A percentile compares a stretch with the other conserved stretches of the same genome.
Evolutionary conservation across 164 flowering plant genomes (phyloP).

Genomic region (Piper longum): DNA sequence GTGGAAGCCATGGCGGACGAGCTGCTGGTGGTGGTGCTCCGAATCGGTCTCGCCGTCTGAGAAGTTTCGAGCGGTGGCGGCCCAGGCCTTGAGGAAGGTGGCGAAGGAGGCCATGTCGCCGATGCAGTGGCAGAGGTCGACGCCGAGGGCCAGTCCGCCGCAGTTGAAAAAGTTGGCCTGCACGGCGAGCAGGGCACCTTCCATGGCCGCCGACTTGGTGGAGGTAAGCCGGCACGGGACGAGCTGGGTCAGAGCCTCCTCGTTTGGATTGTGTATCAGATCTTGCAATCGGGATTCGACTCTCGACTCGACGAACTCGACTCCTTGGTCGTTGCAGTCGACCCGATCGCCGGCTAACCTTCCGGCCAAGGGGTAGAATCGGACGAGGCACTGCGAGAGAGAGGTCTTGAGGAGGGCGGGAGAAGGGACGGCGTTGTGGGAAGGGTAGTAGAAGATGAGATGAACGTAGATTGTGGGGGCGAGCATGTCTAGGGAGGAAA

Average conservation of each 20-base stretch:
- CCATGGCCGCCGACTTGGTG: not conserved
- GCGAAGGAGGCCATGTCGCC: constrained; percentile 25
- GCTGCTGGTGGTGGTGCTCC: not conserved
- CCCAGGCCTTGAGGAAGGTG: constrained; percentile 33
- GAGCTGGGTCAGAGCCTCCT: constrained; percentile 11
- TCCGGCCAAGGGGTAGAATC: constrained; percentile 30
- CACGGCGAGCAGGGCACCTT: constrained; percentile 12
- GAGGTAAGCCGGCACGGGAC: constrained; percentile 12
- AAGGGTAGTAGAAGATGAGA: constrained; percentile 6
- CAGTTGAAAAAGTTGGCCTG: constrained; percentile 37
- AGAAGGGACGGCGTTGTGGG: not conserved
- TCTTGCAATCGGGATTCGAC: constrained; percentile 10
- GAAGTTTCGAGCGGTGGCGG: constrained; percentile 14
- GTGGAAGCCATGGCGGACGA: constrained; percentile 12
- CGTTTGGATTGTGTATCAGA: constrained; percentile 7
- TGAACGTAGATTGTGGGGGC: constrained; percentile 6
- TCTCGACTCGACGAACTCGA: constrained; percentile 10
- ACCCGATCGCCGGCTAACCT: constrained; percentile 15
- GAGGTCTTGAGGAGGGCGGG: constrained; percentile 9
- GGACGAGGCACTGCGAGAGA: constrained; percentile 13
- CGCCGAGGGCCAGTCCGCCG: constrained; percentile 44
- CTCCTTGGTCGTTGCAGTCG: constrained; percentile 26
- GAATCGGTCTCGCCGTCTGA: too few species aligned
- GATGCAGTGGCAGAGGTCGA: constrained; percentile 33
- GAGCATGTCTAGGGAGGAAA: constrained; percentile 6